Conservation (phyloP, 257 asterid species). For the Nicotiana sylvestris region DNA sequence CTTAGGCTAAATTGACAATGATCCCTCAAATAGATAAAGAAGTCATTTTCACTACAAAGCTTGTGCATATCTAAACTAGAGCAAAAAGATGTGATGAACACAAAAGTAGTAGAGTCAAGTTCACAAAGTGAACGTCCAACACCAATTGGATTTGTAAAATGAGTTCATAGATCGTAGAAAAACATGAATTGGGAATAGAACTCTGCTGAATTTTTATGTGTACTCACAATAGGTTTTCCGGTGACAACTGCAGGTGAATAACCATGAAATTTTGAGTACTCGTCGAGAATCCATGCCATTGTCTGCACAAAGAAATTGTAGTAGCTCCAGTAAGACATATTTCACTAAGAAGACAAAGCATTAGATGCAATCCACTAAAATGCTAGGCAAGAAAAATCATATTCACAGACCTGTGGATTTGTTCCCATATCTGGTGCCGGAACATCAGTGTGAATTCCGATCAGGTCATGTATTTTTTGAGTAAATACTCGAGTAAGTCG, state of each 20-base stretch:
- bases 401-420: constrained; percentile 23
- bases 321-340: not conserved
- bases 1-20: not conserved
- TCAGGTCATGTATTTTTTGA: constrained; percentile 56
- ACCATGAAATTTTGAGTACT: constrained; percentile 67
- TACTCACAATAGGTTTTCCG: constrained; percentile 58
- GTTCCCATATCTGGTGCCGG: constrained; percentile 84
- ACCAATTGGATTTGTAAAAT: not conserved
- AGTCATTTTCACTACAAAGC: not conserved
- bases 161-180: not conserved
- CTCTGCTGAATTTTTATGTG: not conserved
- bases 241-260: constrained; percentile 68
- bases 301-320: constrained; percentile 29
- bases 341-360: not conserved
- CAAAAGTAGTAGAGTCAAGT: not conserved
- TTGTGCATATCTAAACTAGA: not conserved
- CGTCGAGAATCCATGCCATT: constrained; percentile 76
- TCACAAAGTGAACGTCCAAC: not conserved
- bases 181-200: not conserved
- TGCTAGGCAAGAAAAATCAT: not conserved
- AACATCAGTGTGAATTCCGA: constrained; percentile 59
- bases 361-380: not conserved
- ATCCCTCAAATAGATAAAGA: not conserved
- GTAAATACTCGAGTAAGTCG: constrained; percentile 57
- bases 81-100: not conserved